phyloP scores from a whole-genome alignment of 2,329 filamentous ascomycete genomes.

The Atkinsonella texensis region DNA sequence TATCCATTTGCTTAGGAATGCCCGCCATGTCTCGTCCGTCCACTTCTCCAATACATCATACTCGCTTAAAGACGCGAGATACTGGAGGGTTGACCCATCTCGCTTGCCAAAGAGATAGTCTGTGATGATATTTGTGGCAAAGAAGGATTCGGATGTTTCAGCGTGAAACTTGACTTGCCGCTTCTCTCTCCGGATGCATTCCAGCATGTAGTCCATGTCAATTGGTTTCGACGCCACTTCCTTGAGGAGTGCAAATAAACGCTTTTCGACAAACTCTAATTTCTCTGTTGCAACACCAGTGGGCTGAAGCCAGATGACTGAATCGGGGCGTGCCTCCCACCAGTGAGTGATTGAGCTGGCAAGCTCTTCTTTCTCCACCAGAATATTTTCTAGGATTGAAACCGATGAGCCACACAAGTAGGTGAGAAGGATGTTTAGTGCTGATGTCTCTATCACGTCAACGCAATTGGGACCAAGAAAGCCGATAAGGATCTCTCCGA shows the following conservation, averaged over 20 bases:
- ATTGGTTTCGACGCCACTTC: conserved; percentile 70
- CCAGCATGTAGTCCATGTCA: conserved; percentile 80
- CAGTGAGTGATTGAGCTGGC: conserved; percentile 75
- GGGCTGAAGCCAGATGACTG: conserved; percentile 74
- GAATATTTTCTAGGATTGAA: conserved; percentile 76
- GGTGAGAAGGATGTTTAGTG: conserved; percentile 66
- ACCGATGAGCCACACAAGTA: conserved; percentile 92
- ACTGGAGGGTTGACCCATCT: conserved; percentile 63
- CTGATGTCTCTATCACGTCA: conserved; percentile 55
- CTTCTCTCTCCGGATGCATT: conserved; percentile 73
- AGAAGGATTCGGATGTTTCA: conserved; percentile 70
- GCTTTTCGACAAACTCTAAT: conserved; percentile 70
- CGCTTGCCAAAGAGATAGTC: conserved; percentile 85
- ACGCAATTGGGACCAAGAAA: conserved; percentile 80
- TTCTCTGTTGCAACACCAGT: conserved; percentile 81
- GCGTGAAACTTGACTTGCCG: conserved; percentile 74
- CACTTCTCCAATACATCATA: conserved; percentile 64
- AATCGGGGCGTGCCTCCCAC: conserved; percentile 68
- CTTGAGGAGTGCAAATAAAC: conserved; percentile 71
- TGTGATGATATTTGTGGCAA: conserved; percentile 74
- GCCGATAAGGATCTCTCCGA: conserved; percentile 73
- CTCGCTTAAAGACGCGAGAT: conserved; percentile 43
- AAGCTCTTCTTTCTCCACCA: conserved; percentile 88
- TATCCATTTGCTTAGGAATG: conserved; percentile 74
- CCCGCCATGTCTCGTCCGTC: conserved; percentile 74